phyloP scores from a whole-genome alignment of 768 basidiomycete genomes.

The Tulasnella sp. region DNA sequence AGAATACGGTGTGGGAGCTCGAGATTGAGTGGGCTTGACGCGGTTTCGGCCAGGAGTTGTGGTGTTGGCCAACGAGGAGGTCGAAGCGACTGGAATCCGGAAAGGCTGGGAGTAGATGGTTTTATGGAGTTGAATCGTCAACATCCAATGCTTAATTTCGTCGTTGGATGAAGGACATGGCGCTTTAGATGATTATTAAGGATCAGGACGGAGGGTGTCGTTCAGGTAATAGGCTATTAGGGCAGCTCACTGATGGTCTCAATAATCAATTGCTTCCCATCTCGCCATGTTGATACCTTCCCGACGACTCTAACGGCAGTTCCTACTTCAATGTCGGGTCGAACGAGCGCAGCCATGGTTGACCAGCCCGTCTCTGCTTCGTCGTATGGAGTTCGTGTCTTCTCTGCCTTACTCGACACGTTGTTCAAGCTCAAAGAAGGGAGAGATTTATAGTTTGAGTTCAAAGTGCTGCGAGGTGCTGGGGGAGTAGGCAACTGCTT shows the following conservation, averaged over 20 bases:
- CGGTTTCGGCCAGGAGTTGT: constrained; percentile 18
- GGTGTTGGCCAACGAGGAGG: background rate
- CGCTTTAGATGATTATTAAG: constrained; percentile 26
- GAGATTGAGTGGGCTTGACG: no score
- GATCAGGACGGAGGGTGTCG: background rate
- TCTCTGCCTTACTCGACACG: background rate
- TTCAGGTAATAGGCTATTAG: background rate
- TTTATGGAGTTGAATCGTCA: constrained; percentile 42
- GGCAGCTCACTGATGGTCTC: constrained; percentile 39
- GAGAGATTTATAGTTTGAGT: constrained; percentile 14
- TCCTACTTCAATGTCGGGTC: constrained; percentile 28
- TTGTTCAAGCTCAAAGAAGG: constrained; percentile 13
- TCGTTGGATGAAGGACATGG: constrained; percentile 40
- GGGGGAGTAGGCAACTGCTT: constrained; percentile 21
- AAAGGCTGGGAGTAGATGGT: constrained; percentile 45
- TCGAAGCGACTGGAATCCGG: constrained; percentile 30
- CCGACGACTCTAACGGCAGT: constrained; percentile 39
- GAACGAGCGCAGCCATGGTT: no score
- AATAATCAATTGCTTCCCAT: constrained; percentile 37
- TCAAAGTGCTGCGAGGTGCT: constrained; percentile 9
- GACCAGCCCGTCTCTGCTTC: no score
- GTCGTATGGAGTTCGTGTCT: no score
- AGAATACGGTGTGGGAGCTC: constrained; percentile 18
- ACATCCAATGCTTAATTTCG: constrained; percentile 46
- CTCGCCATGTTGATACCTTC: constrained; percentile 31